Percentiles rank a stretch among this genome's conserved stretches.
phyloP scores from a whole-genome alignment of 129 eudicot genomes.

The Pseudognaphalium luteoalbum region DNA sequence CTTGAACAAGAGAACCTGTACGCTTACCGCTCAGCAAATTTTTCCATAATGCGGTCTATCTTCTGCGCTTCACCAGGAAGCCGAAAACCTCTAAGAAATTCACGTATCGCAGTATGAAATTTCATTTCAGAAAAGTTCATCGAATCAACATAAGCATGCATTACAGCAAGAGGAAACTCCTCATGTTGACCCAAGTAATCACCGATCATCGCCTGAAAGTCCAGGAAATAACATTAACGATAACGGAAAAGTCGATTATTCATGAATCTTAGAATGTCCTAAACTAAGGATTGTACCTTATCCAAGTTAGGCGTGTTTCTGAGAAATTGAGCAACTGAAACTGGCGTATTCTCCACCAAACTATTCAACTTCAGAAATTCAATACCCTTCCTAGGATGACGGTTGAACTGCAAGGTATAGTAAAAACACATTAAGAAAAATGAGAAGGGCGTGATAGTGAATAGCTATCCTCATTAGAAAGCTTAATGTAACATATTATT shows the following conservation, averaged over 20 bases:
- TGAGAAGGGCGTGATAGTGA: neutral
- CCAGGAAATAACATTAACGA: neutral
- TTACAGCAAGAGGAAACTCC: slow-evolving; percentile 95
- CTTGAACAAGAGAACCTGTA: slow-evolving; percentile 20
- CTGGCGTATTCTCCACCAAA: slow-evolving; percentile 86
- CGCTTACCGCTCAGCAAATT: slow-evolving; percentile 94
- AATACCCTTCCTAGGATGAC: slow-evolving; percentile 75
- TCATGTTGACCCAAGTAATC: slow-evolving; percentile 98
- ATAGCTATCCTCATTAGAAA: slow-evolving; percentile 10
- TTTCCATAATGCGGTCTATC: slow-evolving; percentile 97
- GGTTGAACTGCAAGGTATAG: slow-evolving; percentile 71
- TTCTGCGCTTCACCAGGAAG: slow-evolving; percentile 99
- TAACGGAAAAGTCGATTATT: slow-evolving; percentile 14
- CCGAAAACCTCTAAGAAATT: slow-evolving; percentile 89
- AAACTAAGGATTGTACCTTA: slow-evolving; percentile 50
- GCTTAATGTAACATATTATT: neutral
- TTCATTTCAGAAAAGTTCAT: slow-evolving; percentile 89
- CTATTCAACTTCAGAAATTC: slow-evolving; percentile 67
- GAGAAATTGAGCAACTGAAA: slow-evolving; percentile 90
- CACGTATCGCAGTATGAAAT: slow-evolving; percentile 83
- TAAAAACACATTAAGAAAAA: neutral
- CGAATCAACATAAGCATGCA: slow-evolving; percentile 98
- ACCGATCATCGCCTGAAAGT: slow-evolving; percentile 86
- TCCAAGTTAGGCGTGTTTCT: slow-evolving; percentile 73
- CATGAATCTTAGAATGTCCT: neutral